Conservation (phyloP, 352 stramenopile genomes). For the Phytophthora pini region DNA sequence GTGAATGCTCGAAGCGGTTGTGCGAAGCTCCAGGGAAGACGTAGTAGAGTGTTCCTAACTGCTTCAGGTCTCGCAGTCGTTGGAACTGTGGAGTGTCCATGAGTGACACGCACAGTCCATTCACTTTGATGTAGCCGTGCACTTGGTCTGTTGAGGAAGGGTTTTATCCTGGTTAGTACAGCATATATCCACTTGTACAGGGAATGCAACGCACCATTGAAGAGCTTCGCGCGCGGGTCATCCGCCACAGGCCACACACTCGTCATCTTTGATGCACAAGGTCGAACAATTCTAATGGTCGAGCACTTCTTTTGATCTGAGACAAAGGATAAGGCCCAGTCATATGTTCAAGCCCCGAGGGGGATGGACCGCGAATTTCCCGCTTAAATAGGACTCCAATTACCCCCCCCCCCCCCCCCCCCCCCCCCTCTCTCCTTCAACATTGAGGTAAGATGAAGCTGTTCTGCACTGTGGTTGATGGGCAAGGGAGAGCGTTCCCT, state of each 20-base stretch:
- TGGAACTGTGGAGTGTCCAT: constrained; percentile 96
- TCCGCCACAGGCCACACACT: constrained; percentile 29
- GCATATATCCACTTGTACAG: constrained; percentile 5
- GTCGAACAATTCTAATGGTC: not conserved
- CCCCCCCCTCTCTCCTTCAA: no score
- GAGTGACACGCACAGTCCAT: constrained; percentile 78
- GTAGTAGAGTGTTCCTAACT: constrained; percentile 93
- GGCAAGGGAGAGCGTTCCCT: no score
- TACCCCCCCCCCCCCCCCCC: no score
- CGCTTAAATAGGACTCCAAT: no score
- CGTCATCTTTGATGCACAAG: constrained; percentile 14
- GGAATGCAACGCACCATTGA: constrained; percentile 51
- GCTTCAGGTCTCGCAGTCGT: constrained; percentile 94
- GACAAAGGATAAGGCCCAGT: no score
- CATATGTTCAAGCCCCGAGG: no score
- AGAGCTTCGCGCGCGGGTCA: constrained; percentile 58
- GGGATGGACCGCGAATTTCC: no score
- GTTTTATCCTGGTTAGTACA: not conserved
- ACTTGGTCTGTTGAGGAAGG: constrained; percentile 57
- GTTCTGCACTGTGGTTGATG: no score
- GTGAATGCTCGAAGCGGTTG: constrained; percentile 96
- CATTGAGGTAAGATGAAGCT: no score
- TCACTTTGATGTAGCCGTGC: constrained; percentile 84
- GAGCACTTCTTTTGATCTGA: not conserved
- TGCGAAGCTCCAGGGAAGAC: constrained; percentile 91